Conservation (phyloP, 108 stramenopile genomes). For the Nitzschia sp. region DNA sequence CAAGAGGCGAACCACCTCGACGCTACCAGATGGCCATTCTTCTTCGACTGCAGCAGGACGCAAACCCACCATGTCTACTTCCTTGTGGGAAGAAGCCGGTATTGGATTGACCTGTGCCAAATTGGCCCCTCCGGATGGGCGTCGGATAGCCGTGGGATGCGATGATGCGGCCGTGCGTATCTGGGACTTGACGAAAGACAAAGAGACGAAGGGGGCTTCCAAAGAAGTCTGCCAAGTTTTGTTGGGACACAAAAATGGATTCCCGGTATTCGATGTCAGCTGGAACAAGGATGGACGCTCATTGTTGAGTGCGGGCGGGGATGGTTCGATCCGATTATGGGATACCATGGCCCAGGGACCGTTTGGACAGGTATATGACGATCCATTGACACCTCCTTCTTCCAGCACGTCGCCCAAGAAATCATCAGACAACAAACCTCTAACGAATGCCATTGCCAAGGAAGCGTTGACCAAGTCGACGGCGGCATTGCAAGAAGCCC, state of each 20-base stretch:
- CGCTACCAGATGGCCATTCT: conserved; percentile 1
- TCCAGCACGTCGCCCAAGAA: conserved; percentile 29
- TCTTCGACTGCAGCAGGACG: neutral
- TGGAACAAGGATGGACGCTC: conserved; percentile 86
- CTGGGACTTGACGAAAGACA: conserved; percentile 38
- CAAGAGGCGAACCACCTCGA: neutral
- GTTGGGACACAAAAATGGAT: conserved; percentile 89
- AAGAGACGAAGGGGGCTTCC: conserved; percentile 20
- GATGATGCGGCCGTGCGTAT: conserved; percentile 83
- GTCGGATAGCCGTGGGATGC: conserved; percentile 79
- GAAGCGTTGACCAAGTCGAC: conserved; percentile 33
- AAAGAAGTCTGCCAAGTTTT: conserved; percentile 56
- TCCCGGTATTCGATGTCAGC: conserved; percentile 86
- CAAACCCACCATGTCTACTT: conserved; percentile 9
- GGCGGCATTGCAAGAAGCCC: conserved; percentile 1
- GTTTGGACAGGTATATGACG: conserved; percentile 52
- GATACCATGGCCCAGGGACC: conserved; percentile 82
- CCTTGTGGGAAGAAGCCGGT: conserved; percentile 75
- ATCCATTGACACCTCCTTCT: conserved; percentile 10
- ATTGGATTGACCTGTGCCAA: conserved; percentile 79
- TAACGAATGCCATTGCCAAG: conserved; percentile 25
- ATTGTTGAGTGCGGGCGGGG: conserved; percentile 84
- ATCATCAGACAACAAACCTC: conserved; percentile 4
- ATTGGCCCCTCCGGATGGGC: conserved; percentile 78
- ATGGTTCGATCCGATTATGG: conserved; percentile 87